Conservation (phyloP, 2,329 filamentous ascomycete species). For the Hypomyces perniciosus region DNA sequence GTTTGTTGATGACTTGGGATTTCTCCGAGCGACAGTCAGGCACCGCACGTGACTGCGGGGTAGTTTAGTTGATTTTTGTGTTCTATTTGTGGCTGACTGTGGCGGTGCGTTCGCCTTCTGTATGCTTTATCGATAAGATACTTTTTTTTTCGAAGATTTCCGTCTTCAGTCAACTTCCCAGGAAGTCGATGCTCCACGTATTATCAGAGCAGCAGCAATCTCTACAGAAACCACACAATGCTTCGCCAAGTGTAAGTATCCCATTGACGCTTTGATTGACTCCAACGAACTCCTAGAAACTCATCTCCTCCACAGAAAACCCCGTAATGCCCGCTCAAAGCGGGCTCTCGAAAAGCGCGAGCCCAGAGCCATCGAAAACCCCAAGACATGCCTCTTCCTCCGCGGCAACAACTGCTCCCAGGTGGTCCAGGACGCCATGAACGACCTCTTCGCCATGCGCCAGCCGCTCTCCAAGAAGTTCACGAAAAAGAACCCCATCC, state of each 20-base stretch:
- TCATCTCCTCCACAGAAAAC: constrained; percentile 39
- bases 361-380: constrained; percentile 82
- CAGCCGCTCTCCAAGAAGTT: constrained; percentile 83
- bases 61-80: constrained; percentile 2
- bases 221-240: constrained; percentile 30
- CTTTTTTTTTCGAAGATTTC: constrained; percentile 21
- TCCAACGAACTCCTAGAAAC: neutral
- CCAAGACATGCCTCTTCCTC: constrained; percentile 84
- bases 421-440: constrained; percentile 73
- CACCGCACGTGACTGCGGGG: constrained; percentile 32
- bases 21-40: constrained; percentile 3
- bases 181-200: neutral
- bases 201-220: constrained; percentile 11
- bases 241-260: constrained; percentile 43
- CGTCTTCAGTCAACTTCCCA: neutral
- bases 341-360: constrained; percentile 89
- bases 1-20: neutral
- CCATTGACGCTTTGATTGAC: neutral
- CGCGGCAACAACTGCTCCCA: constrained; percentile 81
- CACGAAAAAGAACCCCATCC: constrained; percentile 93
- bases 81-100: constrained; percentile 4
- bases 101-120: constrained; percentile 1
- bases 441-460: constrained; percentile 79
- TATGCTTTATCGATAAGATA: constrained; percentile 29
- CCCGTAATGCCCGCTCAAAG: constrained; percentile 78